phyloP scores from a whole-genome alignment of 2,329 filamentous ascomycete species.

The Nigrospora sphaerica region DNA sequence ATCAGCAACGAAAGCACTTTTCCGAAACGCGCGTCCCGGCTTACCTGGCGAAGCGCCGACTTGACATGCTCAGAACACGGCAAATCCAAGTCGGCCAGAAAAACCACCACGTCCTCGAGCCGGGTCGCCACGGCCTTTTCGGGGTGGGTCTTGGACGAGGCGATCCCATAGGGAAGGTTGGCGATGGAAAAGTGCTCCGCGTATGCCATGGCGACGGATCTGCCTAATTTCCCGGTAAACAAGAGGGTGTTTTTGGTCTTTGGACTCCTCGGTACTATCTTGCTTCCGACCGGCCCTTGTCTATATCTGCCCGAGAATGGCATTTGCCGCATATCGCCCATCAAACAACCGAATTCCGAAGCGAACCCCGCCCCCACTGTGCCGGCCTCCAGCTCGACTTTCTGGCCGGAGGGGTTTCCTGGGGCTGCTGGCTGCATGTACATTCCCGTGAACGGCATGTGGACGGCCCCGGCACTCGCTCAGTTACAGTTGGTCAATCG shows the following conservation, averaged over 20 bases:
- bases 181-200: slow-evolving; percentile 39
- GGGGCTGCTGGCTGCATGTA: too few relatives aligned
- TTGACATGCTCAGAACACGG: slow-evolving; percentile 3
- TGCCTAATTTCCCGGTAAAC: too few relatives aligned
- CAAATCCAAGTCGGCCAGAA: slow-evolving; percentile 35
- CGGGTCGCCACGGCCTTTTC: slow-evolving; percentile 40
- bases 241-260: too few relatives aligned
- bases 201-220: slow-evolving; percentile 6
- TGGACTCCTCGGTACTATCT: too few relatives aligned
- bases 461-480: too few relatives aligned
- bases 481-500: too few relatives aligned
- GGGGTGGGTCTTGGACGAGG: slow-evolving; percentile 28
- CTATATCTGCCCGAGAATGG: too few relatives aligned
- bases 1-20: background rate
- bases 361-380: slow-evolving; percentile 5
- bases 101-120: slow-evolving; percentile 42
- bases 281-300: too few relatives aligned
- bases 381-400: background rate
- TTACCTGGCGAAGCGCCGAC: slow-evolving; percentile 9
- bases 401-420: too few relatives aligned
- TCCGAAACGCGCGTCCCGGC: background rate
- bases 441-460: too few relatives aligned
- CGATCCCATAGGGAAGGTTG: slow-evolving; percentile 48
- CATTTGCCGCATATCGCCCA: too few relatives aligned
- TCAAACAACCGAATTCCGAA: too few relatives aligned